A percentile compares a stretch with the other conserved stretches of the same genome.
Evolutionary conservation across 805 yeast genomes (phyloP).

Genomic region (Kodamaea kakaduensis): DNA sequence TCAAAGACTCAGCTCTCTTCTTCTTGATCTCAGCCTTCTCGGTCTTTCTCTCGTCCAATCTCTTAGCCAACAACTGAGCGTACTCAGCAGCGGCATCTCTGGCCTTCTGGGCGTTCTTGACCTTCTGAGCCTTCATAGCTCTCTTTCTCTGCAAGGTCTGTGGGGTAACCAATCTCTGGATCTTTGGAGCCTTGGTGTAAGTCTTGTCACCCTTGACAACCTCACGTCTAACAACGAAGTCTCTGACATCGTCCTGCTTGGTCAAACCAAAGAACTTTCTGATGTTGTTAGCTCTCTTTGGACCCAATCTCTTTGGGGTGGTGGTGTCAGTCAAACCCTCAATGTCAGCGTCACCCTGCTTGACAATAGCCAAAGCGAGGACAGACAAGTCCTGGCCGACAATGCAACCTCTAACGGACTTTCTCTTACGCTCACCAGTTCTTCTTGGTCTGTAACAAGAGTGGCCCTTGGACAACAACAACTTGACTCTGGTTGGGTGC

Average conservation of each 20-base stretch:
- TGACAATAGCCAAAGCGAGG: conserved; percentile 86
- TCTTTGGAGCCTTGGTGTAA: conserved; percentile 99
- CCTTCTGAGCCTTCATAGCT: conserved; percentile 88
- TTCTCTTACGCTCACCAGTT: conserved; percentile 99
- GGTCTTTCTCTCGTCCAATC: conserved; percentile 97
- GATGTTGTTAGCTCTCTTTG: conserved; percentile 99
- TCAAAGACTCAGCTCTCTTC: conserved; percentile 99
- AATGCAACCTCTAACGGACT: conserved; percentile 99
- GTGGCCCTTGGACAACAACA: conserved; percentile 88
- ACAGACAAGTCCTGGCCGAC: conserved; percentile 97
- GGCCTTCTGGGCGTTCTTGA: conserved; percentile 96
- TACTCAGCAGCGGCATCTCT: conserved; percentile 99
- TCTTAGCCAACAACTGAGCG: conserved; percentile 97
- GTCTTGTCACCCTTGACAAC: conserved; percentile 96
- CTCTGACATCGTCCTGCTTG: conserved; percentile 82
- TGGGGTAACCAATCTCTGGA: conserved; percentile 99
- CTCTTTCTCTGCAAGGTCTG: conserved; percentile 99
- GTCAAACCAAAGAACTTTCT: conserved; percentile 99
- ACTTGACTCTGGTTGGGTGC: conserved; percentile 99
- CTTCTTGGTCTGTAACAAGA: conserved; percentile 99
- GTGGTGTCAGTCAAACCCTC: conserved; percentile 93
- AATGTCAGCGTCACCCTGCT: conserved; percentile 95
- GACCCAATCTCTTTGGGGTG: conserved; percentile 99
- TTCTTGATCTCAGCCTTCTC: conserved; percentile 72
- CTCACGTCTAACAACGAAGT: conserved; percentile 96